A percentile compares a stretch with the other conserved stretches of the same genome.
phyloP scores from a whole-genome alignment of 768 basidiomycete species.

The Amanita brunnescens region DNA sequence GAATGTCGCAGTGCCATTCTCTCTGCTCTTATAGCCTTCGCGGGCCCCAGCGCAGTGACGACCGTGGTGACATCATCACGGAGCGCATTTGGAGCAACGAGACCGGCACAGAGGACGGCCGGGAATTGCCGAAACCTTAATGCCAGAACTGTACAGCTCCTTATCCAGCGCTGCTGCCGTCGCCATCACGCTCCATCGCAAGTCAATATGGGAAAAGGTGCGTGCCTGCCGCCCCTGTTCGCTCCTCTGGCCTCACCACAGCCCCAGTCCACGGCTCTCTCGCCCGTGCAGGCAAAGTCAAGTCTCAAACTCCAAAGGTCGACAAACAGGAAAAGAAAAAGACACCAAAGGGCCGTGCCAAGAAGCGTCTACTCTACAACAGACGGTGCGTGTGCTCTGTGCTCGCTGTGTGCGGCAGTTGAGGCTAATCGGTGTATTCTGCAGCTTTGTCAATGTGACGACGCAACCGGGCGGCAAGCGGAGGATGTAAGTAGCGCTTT shows the following conservation, averaged over 20 bases:
- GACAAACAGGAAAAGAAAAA: constrained; percentile 99
- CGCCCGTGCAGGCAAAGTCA: constrained; percentile 99
- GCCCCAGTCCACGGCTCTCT: constrained; percentile 94
- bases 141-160: constrained; percentile 34
- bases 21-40: neutral
- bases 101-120: neutral
- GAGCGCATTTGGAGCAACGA: neutral
- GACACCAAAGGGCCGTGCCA: constrained; percentile 92
- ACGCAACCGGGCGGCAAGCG: constrained; percentile 87
- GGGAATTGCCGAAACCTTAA: constrained; percentile 16
- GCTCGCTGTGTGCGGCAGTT: neutral
- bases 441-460: constrained; percentile 90
- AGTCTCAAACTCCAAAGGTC: constrained; percentile 96
- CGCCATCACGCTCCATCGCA: constrained; percentile 36
- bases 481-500: constrained; percentile 71
- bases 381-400: constrained; percentile 52
- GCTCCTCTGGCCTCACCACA: neutral
- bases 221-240: constrained; percentile 11
- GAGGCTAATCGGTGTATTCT: neutral
- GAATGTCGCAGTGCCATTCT: neutral
- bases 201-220: constrained; percentile 74
- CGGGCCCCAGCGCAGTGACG: neutral
- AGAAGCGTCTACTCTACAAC: constrained; percentile 94
- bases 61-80: constrained; percentile 1
- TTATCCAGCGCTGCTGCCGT: constrained; percentile 21